Conservation (phyloP, 306 rosid genomes). For the Clitoria ternatea region DNA sequence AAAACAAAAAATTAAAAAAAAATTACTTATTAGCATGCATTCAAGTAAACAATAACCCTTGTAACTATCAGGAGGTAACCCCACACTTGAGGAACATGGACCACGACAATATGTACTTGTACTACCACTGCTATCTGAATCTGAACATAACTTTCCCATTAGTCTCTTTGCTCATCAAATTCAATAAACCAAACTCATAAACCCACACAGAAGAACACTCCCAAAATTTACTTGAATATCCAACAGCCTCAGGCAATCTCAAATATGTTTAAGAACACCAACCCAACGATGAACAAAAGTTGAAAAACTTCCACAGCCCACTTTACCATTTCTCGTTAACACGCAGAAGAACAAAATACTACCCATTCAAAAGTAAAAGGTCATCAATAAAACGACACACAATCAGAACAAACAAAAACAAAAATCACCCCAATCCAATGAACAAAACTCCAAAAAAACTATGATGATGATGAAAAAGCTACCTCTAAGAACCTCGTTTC, state of each 20-base stretch:
- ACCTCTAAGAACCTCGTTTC: slow-evolving; percentile 91
- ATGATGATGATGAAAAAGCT: slow-evolving; percentile 11
- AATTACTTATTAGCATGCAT: neutral
- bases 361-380: neutral
- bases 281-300: neutral
- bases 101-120: slow-evolving; percentile 12
- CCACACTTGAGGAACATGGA: neutral
- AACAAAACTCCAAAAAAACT: slow-evolving; percentile 15
- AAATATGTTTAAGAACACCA: neutral
- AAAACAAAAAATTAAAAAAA: neutral
- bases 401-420: neutral
- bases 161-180: neutral
- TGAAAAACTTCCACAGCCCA: neutral
- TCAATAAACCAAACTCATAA: neutral
- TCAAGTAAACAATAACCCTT: neutral
- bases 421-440: neutral
- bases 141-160: slow-evolving; percentile 21
- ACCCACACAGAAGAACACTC: neutral
- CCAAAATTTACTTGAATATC: neutral
- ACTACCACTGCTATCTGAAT: neutral
- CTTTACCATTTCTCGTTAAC: neutral
- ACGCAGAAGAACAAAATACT: neutral
- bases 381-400: slow-evolving; percentile 10
- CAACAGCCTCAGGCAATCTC: too few species aligned
- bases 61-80: neutral